Base-by-base conservation (phyloP, 306 rosid species). In the Canavalia gladiata region DNA sequence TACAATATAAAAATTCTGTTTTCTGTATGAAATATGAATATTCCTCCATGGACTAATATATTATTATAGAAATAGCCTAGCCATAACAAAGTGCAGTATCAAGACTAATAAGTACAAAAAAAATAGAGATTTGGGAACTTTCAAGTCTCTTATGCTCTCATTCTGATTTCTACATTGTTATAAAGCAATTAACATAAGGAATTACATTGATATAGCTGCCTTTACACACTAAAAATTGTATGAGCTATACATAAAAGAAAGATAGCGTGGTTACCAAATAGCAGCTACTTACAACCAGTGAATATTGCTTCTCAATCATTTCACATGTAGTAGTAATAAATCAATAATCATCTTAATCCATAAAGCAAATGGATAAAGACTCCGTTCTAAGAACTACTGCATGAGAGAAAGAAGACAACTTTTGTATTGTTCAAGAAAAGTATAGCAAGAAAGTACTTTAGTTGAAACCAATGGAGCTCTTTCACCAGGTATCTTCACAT, bases 381-480 rank as follows among this genome's bases (percentile, higher is more conserved):
- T 41, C 62, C 67, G 58, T 68, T 57, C 7, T 34, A 49, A 74
- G 68, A 37, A 59, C 52, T 62, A 62, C 60, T 41, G 45, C 62
- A 68, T 35, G 41, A 50, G 64, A 12, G 51, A 68, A 86, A 70
- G 62, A 50, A 74, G 75, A 45, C 7, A 77, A 67, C 18, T 43
- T 37, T 39, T 65, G 28, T 80, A 37, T 33, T 87, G 54, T 55
- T 13, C 30, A 74, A 72, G 45, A 81, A 84, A 77, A 12, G 65
- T 43, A 52, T 13, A 78, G 51, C 59, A 83, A 64, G 59, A 80
- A 33, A 69, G 69, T 94, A 90, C 97, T 89, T 95, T 93, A 74
- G 95, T 93, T 84, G 99, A 91, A 88, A 93, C 99, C 86, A 95
- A 81, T 8, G 98, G 99, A 78, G 99, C 99, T 87, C 98, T 84